Base-by-base conservation (phyloP, 2,329 filamentous ascomycete genomes). In the Ceratocystis colombiana region DNA sequence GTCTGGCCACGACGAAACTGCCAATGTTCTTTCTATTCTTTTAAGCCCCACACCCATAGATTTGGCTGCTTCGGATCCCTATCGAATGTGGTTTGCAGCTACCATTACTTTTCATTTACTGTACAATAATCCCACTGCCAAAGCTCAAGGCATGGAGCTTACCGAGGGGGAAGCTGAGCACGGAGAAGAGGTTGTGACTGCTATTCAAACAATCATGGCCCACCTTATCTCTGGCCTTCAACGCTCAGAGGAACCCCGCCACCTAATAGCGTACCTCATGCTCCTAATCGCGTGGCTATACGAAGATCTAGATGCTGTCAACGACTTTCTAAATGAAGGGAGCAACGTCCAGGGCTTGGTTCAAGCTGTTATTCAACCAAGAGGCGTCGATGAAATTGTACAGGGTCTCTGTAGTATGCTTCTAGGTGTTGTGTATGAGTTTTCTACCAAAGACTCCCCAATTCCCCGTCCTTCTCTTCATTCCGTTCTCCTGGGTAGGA, bases 361-460 rank as follows among this genome's bases (percentile, higher is more conserved):
- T 15, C 88, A 94, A 71, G 84, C 86, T 33, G 85, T 89, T 50
- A 73, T 80, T 22, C 86, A 86, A 69, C 83, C 86, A 68, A 68
- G 70, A 25, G 76, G 81, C 33, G 84, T 84, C 12, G 86, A 85
- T 68, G 79, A 83, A 22, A 78, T 96, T 41, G 80, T 93, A 15
- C 88, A 90, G 70, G 94, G 94, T 1, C 80, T 99, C 12, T 90
- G 88, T 73, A 88, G 91, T 17, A 85, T 91, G 73, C 78, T 99
- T 0, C 80, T 97, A 1, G 94, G 93, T 8, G 87, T 95, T 22
- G 82, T 94, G 3, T 99, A 97, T 73, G 94, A 99, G 72, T 99
- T 97, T 72, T 97, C 93, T 8, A 96, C 93, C 0, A 96, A 96
- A 73, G 94, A 99, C 75, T 97, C 93, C 0, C 90, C 94, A 0